Conservation (phyloP, 1,284 basidiomycete species). For the Wolfiporia cocos region DNA sequence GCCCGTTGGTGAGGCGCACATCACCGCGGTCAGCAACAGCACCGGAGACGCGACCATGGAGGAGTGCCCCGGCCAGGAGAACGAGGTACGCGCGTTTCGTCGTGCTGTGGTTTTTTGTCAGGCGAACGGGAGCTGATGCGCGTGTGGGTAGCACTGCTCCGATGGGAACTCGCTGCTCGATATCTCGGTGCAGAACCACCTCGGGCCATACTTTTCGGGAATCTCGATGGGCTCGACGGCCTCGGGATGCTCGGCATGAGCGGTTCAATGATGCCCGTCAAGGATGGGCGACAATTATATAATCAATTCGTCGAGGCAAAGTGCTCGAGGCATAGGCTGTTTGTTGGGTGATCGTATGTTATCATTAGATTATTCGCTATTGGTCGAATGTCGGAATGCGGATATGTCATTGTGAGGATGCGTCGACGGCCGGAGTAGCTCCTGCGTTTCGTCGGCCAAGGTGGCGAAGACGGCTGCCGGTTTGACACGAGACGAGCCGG, state of each 20-base stretch:
- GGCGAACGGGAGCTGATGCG: background rate
- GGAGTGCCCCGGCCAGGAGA: conserved; percentile 26
- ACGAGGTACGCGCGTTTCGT: conserved; percentile 12
- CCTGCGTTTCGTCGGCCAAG: too few species aligned
- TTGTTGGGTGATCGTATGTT: too few species aligned
- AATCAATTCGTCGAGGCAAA: too few species aligned
- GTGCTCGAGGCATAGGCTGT: too few species aligned
- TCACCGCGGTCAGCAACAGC: conserved; percentile 16
- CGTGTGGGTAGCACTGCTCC: conserved; percentile 18
- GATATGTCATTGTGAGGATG: too few species aligned
- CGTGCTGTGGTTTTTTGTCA: background rate
- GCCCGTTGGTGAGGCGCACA: conserved; percentile 29
- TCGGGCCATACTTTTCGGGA: conserved; percentile 23
- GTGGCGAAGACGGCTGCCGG: too few species aligned
- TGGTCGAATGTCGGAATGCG: too few species aligned
- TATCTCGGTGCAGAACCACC: conserved; percentile 20
- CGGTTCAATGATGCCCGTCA: too few species aligned
- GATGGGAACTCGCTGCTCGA: conserved; percentile 19
- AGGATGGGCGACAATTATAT: background rate
- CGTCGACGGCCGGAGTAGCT: too few species aligned
- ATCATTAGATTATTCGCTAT: too few species aligned
- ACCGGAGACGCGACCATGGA: conserved; percentile 18
- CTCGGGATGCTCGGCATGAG: background rate
- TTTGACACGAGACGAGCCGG: too few species aligned
- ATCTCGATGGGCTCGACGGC: conserved; percentile 20